Base-by-base conservation (phyloP, 2,329 filamentous ascomycete genomes). In the Macrophomina tecta region DNA sequence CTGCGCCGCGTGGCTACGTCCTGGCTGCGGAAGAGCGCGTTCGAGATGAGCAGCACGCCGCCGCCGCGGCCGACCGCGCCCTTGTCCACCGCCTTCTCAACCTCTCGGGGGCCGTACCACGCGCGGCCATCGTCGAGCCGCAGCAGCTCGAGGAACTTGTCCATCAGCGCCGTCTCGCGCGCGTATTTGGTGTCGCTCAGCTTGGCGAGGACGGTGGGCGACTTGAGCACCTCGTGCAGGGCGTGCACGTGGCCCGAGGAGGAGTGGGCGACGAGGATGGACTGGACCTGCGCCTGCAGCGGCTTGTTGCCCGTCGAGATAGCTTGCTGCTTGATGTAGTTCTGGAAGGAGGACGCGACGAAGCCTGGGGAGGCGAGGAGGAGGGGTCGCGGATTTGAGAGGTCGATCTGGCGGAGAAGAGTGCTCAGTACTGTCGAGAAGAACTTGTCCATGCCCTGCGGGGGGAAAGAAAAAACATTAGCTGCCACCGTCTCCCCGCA, bases 311-410 rank as follows among this genome's bases (percentile, higher is more conserved):
- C 87, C 42, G 88, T 89, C 30, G 85, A 82, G 45, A 89, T 86
- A 7, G 88, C 87, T 61, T 84, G 82, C 0, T 81, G 79, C 65
- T 89, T 84, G 68, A 91, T 88, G 79, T 91, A 93, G 48, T 89
- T 88, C 65, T 91, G 89, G 76, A 99, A 97, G 23, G 90, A 89
- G 2, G 86, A 82, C 0, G 94, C 94, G 6, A 92, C 89, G 77
- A 97, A 99, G 0, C 94, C 95, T 0, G 95, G 94, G 68, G 91
- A 94, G 1, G 94, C 95, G 2, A 99, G 83, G 23, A 99, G 83
- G 12, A 98, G 81, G 0, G 94, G 93, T 16, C 90, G 61, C 18
- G 88, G 86, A 62, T 84, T 82, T 16, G 82, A 80, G 69, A 97
- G 90, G 75, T 97, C 92, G 73, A 97, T 86, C 67, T 92, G 90